Base-by-base conservation (phyloP, 768 basidiomycete species). In the Lentinula aciculospora region DNA sequence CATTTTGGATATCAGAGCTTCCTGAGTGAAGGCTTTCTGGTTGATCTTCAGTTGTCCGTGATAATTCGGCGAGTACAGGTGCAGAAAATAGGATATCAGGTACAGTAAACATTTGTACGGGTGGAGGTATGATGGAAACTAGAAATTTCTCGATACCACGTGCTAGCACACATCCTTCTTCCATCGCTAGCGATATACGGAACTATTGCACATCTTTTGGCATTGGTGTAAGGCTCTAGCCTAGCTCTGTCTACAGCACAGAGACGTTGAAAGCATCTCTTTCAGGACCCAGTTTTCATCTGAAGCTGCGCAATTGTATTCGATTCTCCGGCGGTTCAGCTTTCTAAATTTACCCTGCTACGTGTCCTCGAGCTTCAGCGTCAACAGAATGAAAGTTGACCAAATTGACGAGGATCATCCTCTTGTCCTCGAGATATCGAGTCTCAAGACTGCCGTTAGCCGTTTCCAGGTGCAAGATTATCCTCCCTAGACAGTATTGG, bases 1-100 rank as follows among this genome's bases (percentile, higher is more conserved):
- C 79, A 53, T 70, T 66, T 42, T 79, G 78, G 28, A 90, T 75
- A 40, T 80, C 79, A 46, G 71, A 62, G 67, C 73, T 82, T 45
- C 85, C 82, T 9, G 69, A 65, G n/a, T 81, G 80, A 59, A 92
- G 71, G 7, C 71, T 72, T 66, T 88, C 81, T 25, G 81, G 77
- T 29, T 73, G 72, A 37, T 76, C 72, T 32, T 83, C 83, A 10
- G 90, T 69, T 31, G 85, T 66, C n/a, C 69, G 67, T 21, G 86
- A 80, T 40, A 91, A 76, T 45, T 63, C 64, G 40, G 69, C 69
- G 28, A 89, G 73, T 57, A 81, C 74, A 15, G 71, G 63, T 15
- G 75, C 40, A 32, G 54, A 56, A 19, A 28, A 44, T 44, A 56
- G 40, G 42, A 46, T n/a, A 28, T 3, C 19, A n/a, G 54, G 15